Evolutionary conservation across 2,329 filamentous ascomycete genomes (phyloP), one percentile per base, ranked within the genome.

Genomic region (Colletotrichum sp.): DNA sequence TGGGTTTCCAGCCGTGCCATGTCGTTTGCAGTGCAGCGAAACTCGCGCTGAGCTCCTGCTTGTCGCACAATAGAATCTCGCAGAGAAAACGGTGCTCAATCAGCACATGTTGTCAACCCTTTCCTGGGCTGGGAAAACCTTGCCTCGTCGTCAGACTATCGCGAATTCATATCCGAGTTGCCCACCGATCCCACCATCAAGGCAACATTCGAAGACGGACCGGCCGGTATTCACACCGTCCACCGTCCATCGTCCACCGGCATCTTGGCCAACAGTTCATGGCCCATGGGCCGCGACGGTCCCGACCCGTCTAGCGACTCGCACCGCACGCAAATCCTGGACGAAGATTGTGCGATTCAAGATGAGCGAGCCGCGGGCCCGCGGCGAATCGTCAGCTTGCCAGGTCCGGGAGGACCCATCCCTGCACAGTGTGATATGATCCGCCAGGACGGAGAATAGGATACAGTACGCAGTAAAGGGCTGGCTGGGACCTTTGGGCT

Each of bases 371-470:
- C 72, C 62, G 57, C 57, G 68, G 68, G 51, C 38, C 72, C 47
- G 57, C 57, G 62, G 68, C 47, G 62, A 38, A 71, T 63, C 34
- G 55, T 64, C 34, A 51, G 24, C 21, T 36, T 66, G 63, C 57
- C 55, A 71, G 68, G 68, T 67, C 68, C 57, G 55, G 62, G 62
- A 58, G 33, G 34, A 29, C 24, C 24, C 55, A 71, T 58, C 62
- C 69, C n/a, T 72, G 69, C 29, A 70, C 72, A 72, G 68, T 72
- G 68, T 72, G 57, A 67, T 66, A 58, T 67, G 57, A 72, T 57
- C 36, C 51, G 43, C 55, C 33, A 31, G 59, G 51, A 73, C 70
- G 24, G 66, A 27, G 24, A 27, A 27, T 27, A 27, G 24, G 24
- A 27, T 27, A 27, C 24, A 27, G 24, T 27, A 27, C 24, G 24